These are phyloP conservation scores for Coemansia sp. DNA, from an alignment of 192 early-diverging fungal genomes.

Conservation along the genomic window DNA sequence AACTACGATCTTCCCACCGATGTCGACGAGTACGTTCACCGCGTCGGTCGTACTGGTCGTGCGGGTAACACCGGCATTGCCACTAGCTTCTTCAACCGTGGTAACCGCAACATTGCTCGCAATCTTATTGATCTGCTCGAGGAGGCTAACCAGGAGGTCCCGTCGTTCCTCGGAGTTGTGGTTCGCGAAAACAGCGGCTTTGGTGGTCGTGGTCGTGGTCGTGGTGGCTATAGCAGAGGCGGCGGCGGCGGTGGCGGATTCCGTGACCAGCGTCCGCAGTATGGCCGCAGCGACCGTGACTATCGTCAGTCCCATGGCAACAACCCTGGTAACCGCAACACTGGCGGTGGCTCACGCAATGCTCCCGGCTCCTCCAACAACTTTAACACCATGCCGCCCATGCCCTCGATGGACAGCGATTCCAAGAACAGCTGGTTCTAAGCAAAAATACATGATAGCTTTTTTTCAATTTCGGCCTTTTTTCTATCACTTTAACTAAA, in stretches of 20 bases:
- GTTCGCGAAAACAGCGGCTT: constrained; percentile 62
- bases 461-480: no score
- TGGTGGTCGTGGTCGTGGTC: constrained; percentile 59
- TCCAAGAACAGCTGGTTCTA: constrained; percentile 70
- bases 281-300: constrained; percentile 38
- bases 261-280: constrained; percentile 23
- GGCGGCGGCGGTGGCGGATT: constrained; percentile 41
- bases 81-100: constrained; percentile 93
- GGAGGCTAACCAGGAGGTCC: constrained; percentile 95
- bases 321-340: constrained; percentile 4
- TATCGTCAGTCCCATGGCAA: constrained; percentile 22
- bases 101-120: constrained; percentile 79
- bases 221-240: constrained; percentile 59
- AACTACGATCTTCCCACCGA: constrained; percentile 96
- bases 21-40: constrained; percentile 98
- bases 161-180: constrained; percentile 75
- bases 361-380: constrained; percentile 11
- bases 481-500: no score
- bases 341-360: constrained; percentile 16
- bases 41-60: constrained; percentile 97
- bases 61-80: constrained; percentile 92
- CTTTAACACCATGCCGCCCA: constrained; percentile 25
- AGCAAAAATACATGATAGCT: constrained; percentile 2
- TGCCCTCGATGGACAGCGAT: constrained; percentile 46
- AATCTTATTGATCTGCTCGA: constrained; percentile 85